Base-by-base conservation (phyloP, 805 yeast species). In the Ogataea neopini region DNA sequence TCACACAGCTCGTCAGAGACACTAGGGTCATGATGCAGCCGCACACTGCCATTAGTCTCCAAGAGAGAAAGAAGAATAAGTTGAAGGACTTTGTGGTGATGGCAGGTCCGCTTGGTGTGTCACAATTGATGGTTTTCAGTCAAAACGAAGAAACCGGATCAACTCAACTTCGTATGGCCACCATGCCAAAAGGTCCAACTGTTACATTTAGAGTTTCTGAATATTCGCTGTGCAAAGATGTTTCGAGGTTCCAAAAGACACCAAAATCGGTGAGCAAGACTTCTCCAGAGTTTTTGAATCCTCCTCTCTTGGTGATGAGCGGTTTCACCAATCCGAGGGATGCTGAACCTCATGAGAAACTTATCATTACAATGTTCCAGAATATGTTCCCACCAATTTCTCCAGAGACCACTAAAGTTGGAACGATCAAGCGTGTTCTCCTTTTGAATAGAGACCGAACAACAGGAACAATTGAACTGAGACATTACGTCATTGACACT, bases 21-120 rank as follows among this genome's bases (percentile, higher is more conserved):
- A 82, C 91, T 67, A 80, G 99, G 63, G 79, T 79, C 51, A 80
- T 90, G 54, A 90, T 94, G 97, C 94, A 89, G 64, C 99, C 99
- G 11, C 96, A 92, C 61, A 94, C 99, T 2, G 97, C 98, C 10
- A 82, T 89, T 59, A 86, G 82, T 56, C 75, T 94, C 49, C 77
- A 84, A 54, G 99, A 94, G 69, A 76, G 98, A 43, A 88, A 88
- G 63, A 74, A 88, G 33, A 94, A 94, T 68, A 87, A 83, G 62
- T 74, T 94, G 56, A 88, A 86, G 66, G 99, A 92, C 69, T 94
- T 86, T 59, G 79, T 91, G n/a, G 96, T 89, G n/a, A 91, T 94
- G 97, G 88, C 97, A 32, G 98, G 98, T 5, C 98, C 98, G 11
- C 73, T 94, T 37, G 96, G 96, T 22, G 96, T 94, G 18, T 77